These are phyloP conservation scores for Scedosporium dehoogii DNA, from an alignment of 2,329 filamentous ascomycete species.

Conservation along the genomic window DNA sequence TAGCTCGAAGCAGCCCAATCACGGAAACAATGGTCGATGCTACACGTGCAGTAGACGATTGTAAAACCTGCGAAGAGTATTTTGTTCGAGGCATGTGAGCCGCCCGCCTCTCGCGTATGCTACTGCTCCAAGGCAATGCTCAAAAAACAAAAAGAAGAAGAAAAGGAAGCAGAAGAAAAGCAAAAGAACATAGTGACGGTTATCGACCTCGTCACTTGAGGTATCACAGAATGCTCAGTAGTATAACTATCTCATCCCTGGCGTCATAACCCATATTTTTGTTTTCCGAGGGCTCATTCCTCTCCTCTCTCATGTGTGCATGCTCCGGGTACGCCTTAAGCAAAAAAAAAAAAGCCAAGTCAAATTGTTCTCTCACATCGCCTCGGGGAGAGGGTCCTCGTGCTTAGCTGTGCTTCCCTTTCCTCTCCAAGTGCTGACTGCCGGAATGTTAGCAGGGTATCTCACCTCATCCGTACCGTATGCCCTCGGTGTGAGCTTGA, in stretches of 20 bases:
- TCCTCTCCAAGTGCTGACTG: conserved; percentile 90
- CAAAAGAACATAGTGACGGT: neutral
- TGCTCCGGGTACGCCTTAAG: neutral
- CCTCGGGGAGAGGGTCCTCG: conserved; percentile 44
- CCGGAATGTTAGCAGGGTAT: conserved; percentile 83
- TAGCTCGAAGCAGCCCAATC: no score
- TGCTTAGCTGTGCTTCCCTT: conserved; percentile 91
- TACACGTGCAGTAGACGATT: neutral
- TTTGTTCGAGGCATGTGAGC: neutral
- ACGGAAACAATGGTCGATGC: no score
- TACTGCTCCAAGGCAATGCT: no score
- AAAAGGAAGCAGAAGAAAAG: neutral
- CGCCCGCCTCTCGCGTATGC: neutral
- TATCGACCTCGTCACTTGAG: neutral
- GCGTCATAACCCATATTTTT: neutral
- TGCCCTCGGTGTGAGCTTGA: conserved; percentile 89
- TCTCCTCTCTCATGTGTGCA: neutral
- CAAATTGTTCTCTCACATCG: conserved; percentile 6
- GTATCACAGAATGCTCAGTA: conserved; percentile 1
- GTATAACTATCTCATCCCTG: neutral
- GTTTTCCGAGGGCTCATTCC: neutral
- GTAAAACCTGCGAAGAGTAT: no score
- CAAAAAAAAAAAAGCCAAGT: conserved; percentile 6
- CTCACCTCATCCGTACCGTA: conserved; percentile 88
- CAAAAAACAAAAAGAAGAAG: neutral